Evolutionary conservation across 1,284 basidiomycete genomes (phyloP), one percentile per base, ranked within the genome.

Genomic region (Rhodotorula sp.): DNA sequence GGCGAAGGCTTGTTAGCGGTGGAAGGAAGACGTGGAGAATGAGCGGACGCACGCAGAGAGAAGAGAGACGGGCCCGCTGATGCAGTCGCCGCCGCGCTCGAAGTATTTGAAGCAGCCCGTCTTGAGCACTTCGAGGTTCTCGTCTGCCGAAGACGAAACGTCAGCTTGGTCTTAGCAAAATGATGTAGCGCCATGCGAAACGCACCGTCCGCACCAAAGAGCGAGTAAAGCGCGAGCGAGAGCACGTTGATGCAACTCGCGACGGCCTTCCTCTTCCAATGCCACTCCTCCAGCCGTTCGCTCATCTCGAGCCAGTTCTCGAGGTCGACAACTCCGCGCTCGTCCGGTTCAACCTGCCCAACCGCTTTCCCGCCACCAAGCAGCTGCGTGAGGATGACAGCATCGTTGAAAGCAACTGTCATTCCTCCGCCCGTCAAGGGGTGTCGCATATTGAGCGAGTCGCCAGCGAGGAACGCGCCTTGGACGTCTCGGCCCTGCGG

Each of bases 361-460:
- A 74, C 71, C 15, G 30, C 11, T 29, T 47, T 66, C 27, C 70
- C 73, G 10, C 75, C 76, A 0, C 82, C 80, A 0, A 95, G 82
- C 68, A 91, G 82, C 36, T 86, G 82, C 0, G 87, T 85, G 15
- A 96, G 83, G 29, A 90, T 78, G 24, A 92, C 88, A 22, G 90
- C 89, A 76, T 96, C 94, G 78, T 88, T 85, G 66, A 96, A 84
- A 2, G 92, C 92, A 54, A 95, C 93, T 2, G 92, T 94, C 94
- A 97, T 97, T 10, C 94, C 94, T 27, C 92, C 95, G 17, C 96
- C 96, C 0, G 95, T 99, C 19, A 99, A 84, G 0, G 96, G 95
- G 81, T 99, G 96, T 2, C 96, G 90, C 94, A 99, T 99, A 80
- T 99, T 99, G 90, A 94, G 95, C 2, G 95, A 89, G 80, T 99